Evolutionary conservation across 129 eudicot species (phyloP).

Genomic region (Cynara cardunculus): DNA sequence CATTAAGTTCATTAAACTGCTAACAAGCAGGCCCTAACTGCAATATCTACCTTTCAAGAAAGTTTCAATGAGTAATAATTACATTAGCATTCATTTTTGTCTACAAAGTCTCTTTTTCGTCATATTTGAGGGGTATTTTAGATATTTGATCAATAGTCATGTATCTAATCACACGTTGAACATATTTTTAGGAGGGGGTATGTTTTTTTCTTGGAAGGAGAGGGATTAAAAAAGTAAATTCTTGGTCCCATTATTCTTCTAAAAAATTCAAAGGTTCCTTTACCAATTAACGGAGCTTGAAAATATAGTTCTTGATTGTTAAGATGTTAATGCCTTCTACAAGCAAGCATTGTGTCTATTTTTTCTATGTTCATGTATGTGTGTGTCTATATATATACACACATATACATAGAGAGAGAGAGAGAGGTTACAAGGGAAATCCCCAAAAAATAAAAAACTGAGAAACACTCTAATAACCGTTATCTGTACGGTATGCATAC

Average conservation of each 20-base stretch:
- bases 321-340: background rate
- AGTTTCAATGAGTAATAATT: background rate
- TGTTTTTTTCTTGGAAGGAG: background rate
- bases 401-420: no score
- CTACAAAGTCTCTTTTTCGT: background rate
- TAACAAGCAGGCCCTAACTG: no score
- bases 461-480: no score
- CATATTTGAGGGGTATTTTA: background rate
- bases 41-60: background rate
- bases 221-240: background rate
- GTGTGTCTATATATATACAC: no score
- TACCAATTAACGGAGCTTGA: background rate
- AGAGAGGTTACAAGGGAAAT: no score
- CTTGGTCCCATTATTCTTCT: background rate
- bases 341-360: background rate
- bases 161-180: background rate
- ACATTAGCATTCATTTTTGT: background rate
- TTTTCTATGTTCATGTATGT: background rate
- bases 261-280: background rate
- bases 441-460: no score
- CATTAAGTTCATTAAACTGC: no score
- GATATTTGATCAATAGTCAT: background rate
- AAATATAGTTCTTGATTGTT: background rate
- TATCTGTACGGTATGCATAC: no score
- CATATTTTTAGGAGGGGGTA: background rate